Percentiles rank a stretch among this genome's conserved stretches.
These are phyloP conservation scores for Smithsoniella earleae DNA, from an alignment of 163 green algal genomes.

Conservation along the genomic window DNA sequence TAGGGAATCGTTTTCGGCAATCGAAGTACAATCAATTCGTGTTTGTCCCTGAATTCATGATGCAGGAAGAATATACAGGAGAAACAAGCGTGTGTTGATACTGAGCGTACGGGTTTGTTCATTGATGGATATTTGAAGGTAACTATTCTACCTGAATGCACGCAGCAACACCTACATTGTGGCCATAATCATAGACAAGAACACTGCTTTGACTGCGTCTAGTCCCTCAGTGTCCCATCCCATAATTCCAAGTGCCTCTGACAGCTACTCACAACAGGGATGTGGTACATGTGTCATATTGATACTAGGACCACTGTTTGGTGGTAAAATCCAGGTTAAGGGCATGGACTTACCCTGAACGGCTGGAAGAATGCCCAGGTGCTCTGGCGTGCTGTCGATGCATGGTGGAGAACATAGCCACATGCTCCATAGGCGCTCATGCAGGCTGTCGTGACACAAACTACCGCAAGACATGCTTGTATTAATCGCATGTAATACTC, in stretches of 20 bases:
- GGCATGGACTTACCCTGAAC: background rate
- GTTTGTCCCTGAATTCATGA: no score
- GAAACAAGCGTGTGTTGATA: no score
- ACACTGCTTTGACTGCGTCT: background rate
- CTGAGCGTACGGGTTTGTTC: no score
- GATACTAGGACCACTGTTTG: background rate
- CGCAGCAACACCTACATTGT: no score
- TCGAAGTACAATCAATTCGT: no score
- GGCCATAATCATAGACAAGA: background rate
- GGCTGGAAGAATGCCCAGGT: slow-evolving; percentile 28
- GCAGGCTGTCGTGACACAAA: background rate
- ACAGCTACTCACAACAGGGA: background rate
- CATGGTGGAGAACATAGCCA: slow-evolving; percentile 8
- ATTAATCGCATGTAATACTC: background rate
- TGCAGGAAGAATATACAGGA: no score
- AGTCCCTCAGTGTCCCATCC: background rate
- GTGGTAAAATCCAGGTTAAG: background rate
- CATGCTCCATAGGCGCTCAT: slow-evolving; percentile 13
- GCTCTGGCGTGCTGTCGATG: background rate
- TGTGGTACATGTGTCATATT: background rate
- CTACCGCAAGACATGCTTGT: background rate
- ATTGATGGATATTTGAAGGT: no score
- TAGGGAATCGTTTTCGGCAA: no score
- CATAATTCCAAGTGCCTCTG: background rate
- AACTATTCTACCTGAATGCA: no score